Base-by-base conservation (phyloP, 2,329 filamentous ascomycete species). In the Fusarium tuaranense region DNA sequence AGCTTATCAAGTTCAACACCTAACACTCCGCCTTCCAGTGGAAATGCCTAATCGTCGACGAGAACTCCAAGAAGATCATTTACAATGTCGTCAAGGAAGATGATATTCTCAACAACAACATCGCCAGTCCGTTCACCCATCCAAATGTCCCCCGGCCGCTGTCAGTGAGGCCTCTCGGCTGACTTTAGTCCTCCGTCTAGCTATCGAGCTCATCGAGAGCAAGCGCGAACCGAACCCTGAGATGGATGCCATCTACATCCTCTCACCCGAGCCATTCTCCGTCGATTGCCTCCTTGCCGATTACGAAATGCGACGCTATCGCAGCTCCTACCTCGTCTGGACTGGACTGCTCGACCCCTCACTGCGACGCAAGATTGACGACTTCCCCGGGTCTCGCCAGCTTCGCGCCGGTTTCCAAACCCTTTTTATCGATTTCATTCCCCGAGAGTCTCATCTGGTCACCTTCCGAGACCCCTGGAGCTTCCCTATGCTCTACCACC, bases 381-480 rank as follows among this genome's bases (percentile, higher is more conserved):
- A 89, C 53, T 94, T 91, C 53, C 88, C 89, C 53, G 87, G 89
- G 72, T 91, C 92, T 36, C 89, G 92, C 71, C 90, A 94, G 76
- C 91, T 93, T 79, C 94, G 98, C 71, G 91, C 90, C n/a, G 90
- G 92, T 65, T 95, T 95, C 80, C 92, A 93, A 69, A 94, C 95
- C 6, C 87, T 98, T 65, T 94, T 95, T 63, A 90, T 98, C 81
- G 94, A 98, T 82, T 99, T 93, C 82, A 96, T 92, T 80, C 95
- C 97, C 7, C 91, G 95, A 79, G 97, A 99, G 85, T 97, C 95
- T 8, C 94, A 97, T 78, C 86, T 99, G 46, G 88, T 98, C 78
- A 97, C 95, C 1, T 98, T 99, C 79, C 89, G 94, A 80, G 96
- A 99, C 81, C 96, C 97, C 1, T 98, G 93, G 92, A 98, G 96